A percentile compares a stretch with the other conserved stretches of the same genome.
Evolutionary conservation across 2,329 filamentous ascomycete species (phyloP).

Genomic region (Neonectria magnoliae): DNA sequence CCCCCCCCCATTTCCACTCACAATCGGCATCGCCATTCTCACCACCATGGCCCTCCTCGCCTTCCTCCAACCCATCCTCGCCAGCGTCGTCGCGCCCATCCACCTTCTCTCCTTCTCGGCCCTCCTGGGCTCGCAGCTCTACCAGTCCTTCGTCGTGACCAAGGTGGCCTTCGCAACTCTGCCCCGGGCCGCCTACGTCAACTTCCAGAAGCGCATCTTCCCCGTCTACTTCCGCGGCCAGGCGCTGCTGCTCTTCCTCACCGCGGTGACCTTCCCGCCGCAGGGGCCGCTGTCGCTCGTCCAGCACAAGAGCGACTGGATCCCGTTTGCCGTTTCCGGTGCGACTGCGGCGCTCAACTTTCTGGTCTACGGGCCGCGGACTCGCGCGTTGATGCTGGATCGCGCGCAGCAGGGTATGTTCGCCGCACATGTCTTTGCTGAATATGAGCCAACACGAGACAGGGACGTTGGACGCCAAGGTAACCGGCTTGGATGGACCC

Average conservation of each 20-base stretch:
- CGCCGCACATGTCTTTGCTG: neutral
- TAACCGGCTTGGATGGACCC: conserved; percentile 14
- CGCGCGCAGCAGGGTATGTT: conserved; percentile 37
- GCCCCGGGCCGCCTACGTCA: conserved; percentile 48
- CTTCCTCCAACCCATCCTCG: conserved; percentile 17
- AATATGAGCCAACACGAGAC: conserved; percentile 4
- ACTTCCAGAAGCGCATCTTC: conserved; percentile 53
- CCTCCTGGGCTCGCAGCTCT: conserved; percentile 53
- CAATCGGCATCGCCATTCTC: conserved; percentile 19
- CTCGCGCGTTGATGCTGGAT: conserved; percentile 42
- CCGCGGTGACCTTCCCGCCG: conserved; percentile 48
- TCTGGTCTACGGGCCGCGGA: conserved; percentile 50
- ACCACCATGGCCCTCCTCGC: conserved; percentile 28
- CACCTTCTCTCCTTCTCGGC: conserved; percentile 53
- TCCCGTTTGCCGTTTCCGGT: conserved; percentile 48
- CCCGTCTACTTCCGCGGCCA: conserved; percentile 54
- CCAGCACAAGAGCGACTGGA: conserved; percentile 44
- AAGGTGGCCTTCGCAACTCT: conserved; percentile 49
- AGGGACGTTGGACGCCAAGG: conserved; percentile 29
- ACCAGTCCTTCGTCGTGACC: conserved; percentile 52
- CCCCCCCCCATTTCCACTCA: neutral
- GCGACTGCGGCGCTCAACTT: conserved; percentile 48
- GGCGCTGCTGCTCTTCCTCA: conserved; percentile 47
- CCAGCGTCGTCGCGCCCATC: conserved; percentile 46
- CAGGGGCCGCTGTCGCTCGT: conserved; percentile 45